Evolutionary conservation across 139 green algal species (phyloP).

Genomic region (Picochlorum sp.): DNA sequence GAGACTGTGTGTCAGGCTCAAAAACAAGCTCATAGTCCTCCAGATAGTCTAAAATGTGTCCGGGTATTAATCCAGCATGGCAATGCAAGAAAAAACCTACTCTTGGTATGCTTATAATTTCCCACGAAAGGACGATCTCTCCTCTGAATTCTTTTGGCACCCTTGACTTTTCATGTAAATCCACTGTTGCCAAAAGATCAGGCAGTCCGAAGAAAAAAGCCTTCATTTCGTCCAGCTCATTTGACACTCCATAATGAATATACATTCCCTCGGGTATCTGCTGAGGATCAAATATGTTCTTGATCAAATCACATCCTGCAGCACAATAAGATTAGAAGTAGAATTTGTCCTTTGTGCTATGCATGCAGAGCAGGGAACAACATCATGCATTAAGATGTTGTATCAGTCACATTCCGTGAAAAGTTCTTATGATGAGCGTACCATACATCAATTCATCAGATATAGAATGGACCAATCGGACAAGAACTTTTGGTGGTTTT

Average conservation of each 20-base stretch:
- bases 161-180: conserved; percentile 46
- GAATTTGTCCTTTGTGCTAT: no score
- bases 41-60: conserved; percentile 53
- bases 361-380: no score
- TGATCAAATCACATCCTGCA: conserved; percentile 32
- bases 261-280: conserved; percentile 34
- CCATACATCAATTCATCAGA: no score
- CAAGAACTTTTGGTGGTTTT: no score
- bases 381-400: no score
- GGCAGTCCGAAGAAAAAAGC: conserved; percentile 41
- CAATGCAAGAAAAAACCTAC: conserved; percentile 43
- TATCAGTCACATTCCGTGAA: no score
- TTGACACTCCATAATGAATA: conserved; percentile 47
- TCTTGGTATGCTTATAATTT: conserved; percentile 70
- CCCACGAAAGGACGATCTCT: conserved; percentile 41
- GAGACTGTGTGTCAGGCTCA: conserved; percentile 5
- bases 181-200: conserved; percentile 47
- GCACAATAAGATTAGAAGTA: no score
- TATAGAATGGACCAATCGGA: no score
- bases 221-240: conserved; percentile 62
- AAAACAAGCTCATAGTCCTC: conserved; percentile 57
- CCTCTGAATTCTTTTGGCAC: conserved; percentile 37
- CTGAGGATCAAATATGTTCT: conserved; percentile 40
- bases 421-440: no score
- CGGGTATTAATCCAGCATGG: conserved; percentile 29